These are phyloP conservation scores for Salix arbutifolia DNA, from an alignment of 345 rosid species.

Conservation along the genomic window DNA sequence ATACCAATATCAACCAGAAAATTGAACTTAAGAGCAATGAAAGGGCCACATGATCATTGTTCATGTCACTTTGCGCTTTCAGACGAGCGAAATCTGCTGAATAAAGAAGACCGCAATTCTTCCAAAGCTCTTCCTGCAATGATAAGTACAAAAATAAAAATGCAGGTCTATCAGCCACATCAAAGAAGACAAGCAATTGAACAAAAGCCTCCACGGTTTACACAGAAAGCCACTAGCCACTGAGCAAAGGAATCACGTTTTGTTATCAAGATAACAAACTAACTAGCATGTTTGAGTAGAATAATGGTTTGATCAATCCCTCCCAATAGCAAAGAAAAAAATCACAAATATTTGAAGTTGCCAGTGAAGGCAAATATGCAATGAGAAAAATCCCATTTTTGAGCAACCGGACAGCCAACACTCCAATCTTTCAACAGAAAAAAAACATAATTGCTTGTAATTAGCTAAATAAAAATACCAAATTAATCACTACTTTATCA, in stretches of 20 bases:
- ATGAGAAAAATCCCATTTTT: background rate
- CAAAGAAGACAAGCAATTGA: background rate
- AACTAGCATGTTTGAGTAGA: background rate
- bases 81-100: conserved; percentile 54
- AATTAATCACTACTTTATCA: background rate
- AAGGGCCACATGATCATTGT: conserved; percentile 54
- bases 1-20: conserved; percentile 71
- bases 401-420: background rate
- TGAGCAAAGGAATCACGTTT: too few species aligned
- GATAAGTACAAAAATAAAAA: background rate
- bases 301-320: background rate
- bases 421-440: background rate
- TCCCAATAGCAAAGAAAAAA: background rate
- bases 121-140: conserved; percentile 66
- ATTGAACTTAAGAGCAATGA: conserved; percentile 73
- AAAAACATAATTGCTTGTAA: background rate
- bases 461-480: background rate
- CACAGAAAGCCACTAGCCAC: too few species aligned
- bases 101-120: conserved; percentile 62
- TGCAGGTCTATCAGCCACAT: background rate
- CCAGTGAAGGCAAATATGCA: background rate
- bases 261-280: background rate
- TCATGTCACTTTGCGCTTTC: conserved; percentile 65
- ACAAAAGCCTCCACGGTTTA: background rate
- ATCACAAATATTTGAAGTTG: background rate